These are phyloP conservation scores for Rhodotorula sp. DNA, from an alignment of 1,284 basidiomycete species.

Conservation along the genomic window DNA sequence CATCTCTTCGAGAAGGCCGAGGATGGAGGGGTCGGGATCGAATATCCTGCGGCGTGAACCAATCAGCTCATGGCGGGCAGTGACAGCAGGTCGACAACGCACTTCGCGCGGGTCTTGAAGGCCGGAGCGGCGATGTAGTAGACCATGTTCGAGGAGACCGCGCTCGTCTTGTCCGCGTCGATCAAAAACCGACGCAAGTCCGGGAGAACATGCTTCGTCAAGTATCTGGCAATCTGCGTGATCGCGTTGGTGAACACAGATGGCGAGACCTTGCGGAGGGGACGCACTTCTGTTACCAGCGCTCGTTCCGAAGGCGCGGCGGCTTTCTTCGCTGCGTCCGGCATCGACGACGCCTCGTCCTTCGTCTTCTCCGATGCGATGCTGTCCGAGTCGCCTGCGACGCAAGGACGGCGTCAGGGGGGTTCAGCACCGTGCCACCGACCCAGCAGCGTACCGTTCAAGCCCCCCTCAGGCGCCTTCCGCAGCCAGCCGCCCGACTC, in stretches of 20 bases:
- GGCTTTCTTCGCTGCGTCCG: slow-evolving; percentile 19
- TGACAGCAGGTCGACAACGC: slow-evolving; percentile 22
- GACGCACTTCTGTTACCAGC: slow-evolving; percentile 14
- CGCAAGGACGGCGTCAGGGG: neutral
- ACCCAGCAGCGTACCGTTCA: slow-evolving; percentile 8
- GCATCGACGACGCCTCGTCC: slow-evolving; percentile 8
- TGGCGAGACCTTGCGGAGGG: neutral
- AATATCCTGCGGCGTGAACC: slow-evolving; percentile 37
- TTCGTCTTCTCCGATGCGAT: slow-evolving; percentile 26
- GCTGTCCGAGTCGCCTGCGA: slow-evolving; percentile 28
- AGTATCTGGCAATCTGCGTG: slow-evolving; percentile 65
- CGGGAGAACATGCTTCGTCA: slow-evolving; percentile 69
- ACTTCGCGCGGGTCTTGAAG: slow-evolving; percentile 69
- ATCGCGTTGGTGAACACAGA: too few species aligned
- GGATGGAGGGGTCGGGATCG: slow-evolving; percentile 54
- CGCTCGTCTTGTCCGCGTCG: slow-evolving; percentile 78
- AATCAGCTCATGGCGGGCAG: too few species aligned
- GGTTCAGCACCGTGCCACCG: too few species aligned
- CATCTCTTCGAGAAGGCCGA: slow-evolving; percentile 74
- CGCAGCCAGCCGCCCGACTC: slow-evolving; percentile 79
- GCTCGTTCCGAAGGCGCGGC: neutral
- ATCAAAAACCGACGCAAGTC: slow-evolving; percentile 74
- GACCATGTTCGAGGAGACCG: slow-evolving; percentile 75
- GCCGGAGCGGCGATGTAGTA: slow-evolving; percentile 82
- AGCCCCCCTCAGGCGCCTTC: slow-evolving; percentile 59